Percentiles rank a stretch among this genome's conserved stretches.
Conservation (phyloP, 225 moss, liverwort and hornwort genomes). For the Physcomitrellopsis africana region DNA sequence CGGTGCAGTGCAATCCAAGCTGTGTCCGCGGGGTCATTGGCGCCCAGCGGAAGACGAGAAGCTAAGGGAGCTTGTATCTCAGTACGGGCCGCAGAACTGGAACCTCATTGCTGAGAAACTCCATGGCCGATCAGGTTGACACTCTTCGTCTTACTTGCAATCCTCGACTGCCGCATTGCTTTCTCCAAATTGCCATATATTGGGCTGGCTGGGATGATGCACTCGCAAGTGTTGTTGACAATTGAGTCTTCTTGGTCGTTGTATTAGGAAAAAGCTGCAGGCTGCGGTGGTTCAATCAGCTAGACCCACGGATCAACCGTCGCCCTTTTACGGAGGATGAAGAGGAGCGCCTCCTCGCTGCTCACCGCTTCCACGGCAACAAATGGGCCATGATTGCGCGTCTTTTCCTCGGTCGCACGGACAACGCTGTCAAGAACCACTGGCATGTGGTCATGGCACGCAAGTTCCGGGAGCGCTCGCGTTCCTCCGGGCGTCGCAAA, state of each 20-base stretch:
- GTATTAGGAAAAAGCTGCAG: conserved; percentile 89
- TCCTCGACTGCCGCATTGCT: not conserved
- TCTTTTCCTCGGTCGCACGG: conserved; percentile 89
- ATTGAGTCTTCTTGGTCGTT: not conserved
- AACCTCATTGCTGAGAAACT: conserved; percentile 99
- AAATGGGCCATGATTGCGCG: conserved; percentile 99
- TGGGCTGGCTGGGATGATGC: not conserved
- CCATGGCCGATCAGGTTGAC: conserved; percentile 88
- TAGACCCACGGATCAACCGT: conserved; percentile 92
- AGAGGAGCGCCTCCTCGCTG: conserved; percentile 85
- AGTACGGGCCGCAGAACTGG: conserved; percentile 98
- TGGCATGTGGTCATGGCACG: conserved; percentile 97
- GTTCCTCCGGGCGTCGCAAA: conserved; percentile 76
- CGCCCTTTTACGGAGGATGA: conserved; percentile 92
- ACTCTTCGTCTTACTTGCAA: not conserved
- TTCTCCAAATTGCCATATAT: not conserved
- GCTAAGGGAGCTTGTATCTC: conserved; percentile 81
- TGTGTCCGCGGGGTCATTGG: conserved; percentile 94
- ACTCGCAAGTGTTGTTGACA: conserved; percentile 2
- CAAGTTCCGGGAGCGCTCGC: conserved; percentile 83
- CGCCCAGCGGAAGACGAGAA: conserved; percentile 95
- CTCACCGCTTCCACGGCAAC: conserved; percentile 94
- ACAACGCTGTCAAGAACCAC: conserved; percentile 98
- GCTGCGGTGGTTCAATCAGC: conserved; percentile 97
- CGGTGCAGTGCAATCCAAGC: conserved; percentile 82